Evolutionary conservation across 164 flowering plant genomes (phyloP), one percentile per base, ranked within the genome.

Genomic region (Piper longum): DNA sequence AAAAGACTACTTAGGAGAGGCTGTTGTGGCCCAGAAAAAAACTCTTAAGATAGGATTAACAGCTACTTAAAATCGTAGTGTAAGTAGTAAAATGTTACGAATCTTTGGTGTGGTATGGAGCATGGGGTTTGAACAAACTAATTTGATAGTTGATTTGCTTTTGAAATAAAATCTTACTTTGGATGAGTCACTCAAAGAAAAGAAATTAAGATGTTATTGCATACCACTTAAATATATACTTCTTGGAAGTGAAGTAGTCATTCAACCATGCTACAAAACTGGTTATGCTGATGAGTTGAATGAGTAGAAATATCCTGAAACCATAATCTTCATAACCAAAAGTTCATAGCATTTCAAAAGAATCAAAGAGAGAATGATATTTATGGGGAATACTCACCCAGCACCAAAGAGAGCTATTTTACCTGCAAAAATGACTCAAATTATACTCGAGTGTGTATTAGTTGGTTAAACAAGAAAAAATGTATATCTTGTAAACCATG

Each of bases 391-490:
- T 67, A 40, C 61, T 58, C 86, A 87, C 98, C 98, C 98, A 41
- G 98, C 98, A 44, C 98, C 98, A 66, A 87, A 84, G 69, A 87
- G 96, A 36, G 98, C 96, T 62, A 89, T 41, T 61, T 79, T 81
- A 68, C 92, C 98, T 91, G 89, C 71, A 57, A 69, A 67, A 56
- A 17, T 2, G 44, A 60, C 48, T 42, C 8, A 43, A 4, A 19
- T 26, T 26, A 26, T 26, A 2, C 36, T 26, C 2, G 36, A 26
- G 36, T 26, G 2, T 26, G 8, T 12, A 43, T 39, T 17, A 42
- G 12, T 7, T 41, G 16, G 16, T 43, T 36, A 40, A 56, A 64
- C 19, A 41, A 43, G 19, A 0, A 11, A 52, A 11, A 62, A 45
- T 16, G 48, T 57, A 57, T 11, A 3, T 3, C 11, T 57, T 36